phyloP scores from a whole-genome alignment of 2,329 filamentous ascomycete genomes.

The Thelonectria discophora region DNA sequence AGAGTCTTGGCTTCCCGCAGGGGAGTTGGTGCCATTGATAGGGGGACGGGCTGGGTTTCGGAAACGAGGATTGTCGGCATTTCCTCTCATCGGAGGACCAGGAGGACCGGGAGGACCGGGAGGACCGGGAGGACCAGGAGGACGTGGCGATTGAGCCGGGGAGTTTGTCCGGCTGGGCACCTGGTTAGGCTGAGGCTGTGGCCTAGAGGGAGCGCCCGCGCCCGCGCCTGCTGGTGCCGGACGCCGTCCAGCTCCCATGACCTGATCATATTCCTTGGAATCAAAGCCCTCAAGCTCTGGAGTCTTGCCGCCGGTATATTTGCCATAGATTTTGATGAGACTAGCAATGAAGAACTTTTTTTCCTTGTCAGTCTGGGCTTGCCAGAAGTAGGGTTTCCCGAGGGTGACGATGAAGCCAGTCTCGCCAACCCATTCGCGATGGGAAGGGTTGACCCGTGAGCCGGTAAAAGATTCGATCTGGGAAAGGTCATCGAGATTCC shows the following conservation, averaged over 20 bases:
- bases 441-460: slow-evolving; percentile 62
- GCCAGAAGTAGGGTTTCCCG: slow-evolving; percentile 96
- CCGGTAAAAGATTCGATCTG: slow-evolving; percentile 84
- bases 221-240: slow-evolving; percentile 38
- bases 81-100: slow-evolving; percentile 29
- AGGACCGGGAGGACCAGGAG: slow-evolving; percentile 27
- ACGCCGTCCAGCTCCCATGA: slow-evolving; percentile 68
- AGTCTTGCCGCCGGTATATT: slow-evolving; percentile 88
- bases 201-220: slow-evolving; percentile 24
- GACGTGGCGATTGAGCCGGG: slow-evolving; percentile 28
- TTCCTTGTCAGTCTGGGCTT: slow-evolving; percentile 91
- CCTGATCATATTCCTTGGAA: slow-evolving; percentile 76
- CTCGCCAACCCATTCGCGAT: slow-evolving; percentile 81
- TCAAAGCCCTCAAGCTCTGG: slow-evolving; percentile 88
- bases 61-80: slow-evolving; percentile 42
- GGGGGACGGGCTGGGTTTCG: slow-evolving; percentile 46
- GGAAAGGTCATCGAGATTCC: slow-evolving; percentile 91
- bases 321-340: slow-evolving; percentile 93
- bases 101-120: slow-evolving; percentile 21
- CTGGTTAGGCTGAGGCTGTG: slow-evolving; percentile 44
- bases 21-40: slow-evolving; percentile 56
- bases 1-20: slow-evolving; percentile 62
- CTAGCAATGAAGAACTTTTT: slow-evolving; percentile 99
- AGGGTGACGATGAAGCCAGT: slow-evolving; percentile 89
- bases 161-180: slow-evolving; percentile 27